Conservation (phyloP, 345 rosid species). For the Sonneratia caseolaris region DNA sequence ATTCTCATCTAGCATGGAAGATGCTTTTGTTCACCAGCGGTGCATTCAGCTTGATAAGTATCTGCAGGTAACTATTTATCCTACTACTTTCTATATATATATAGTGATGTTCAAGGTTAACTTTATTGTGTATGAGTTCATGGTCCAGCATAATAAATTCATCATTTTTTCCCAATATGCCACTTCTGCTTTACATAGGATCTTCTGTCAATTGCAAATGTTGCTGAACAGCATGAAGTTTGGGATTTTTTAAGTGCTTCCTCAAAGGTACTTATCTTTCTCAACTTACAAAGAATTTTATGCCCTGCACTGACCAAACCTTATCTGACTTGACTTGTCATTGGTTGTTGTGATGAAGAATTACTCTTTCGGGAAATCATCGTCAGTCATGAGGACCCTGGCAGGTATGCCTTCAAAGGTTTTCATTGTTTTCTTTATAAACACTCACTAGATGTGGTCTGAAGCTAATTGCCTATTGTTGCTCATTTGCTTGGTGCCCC, state of each 20-base stretch:
- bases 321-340: background rate
- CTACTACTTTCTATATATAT: background rate
- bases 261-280: conserved; percentile 58
- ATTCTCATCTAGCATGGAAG: conserved; percentile 98
- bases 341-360: conserved; percentile 40
- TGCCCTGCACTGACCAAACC: background rate
- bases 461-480: background rate
- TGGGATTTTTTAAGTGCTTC: conserved; percentile 90
- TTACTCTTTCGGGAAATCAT: conserved; percentile 88
- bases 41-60: conserved; percentile 95
- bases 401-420: conserved; percentile 51
- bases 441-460: background rate
- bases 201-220: conserved; percentile 90
- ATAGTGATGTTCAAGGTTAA: background rate
- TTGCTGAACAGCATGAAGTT: conserved; percentile 98
- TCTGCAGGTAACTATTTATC: conserved; percentile 48
- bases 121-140: background rate
- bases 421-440: background rate
- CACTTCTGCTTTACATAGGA: conserved; percentile 46
- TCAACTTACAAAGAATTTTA: background rate
- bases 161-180: conserved; percentile 11
- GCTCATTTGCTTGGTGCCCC: background rate
- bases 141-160: conserved; percentile 10
- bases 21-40: conserved; percentile 94
- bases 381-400: conserved; percentile 85